phyloP scores from a whole-genome alignment of 331 rosid species.

The Arachis monticola region DNA sequence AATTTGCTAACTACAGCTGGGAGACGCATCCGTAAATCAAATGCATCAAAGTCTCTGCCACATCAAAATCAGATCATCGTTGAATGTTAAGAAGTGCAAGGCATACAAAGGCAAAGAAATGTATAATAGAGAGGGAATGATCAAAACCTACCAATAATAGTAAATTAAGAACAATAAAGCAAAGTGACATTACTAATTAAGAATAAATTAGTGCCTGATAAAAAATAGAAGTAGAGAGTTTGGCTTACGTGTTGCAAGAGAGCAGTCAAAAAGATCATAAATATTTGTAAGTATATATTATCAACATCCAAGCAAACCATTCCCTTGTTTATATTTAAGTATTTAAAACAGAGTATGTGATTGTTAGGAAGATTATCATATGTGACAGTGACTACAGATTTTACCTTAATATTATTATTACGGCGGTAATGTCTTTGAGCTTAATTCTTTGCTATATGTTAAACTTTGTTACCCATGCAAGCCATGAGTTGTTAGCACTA shows the following conservation, averaged over 20 bases:
- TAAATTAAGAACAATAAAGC: conserved; percentile 22
- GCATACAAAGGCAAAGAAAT: conserved; percentile 22
- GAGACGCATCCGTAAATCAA: conserved; percentile 78
- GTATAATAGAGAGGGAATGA: conserved; percentile 21
- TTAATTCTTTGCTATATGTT: not conserved
- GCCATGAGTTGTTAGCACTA: conserved; percentile 2
- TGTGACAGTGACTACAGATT: not conserved
- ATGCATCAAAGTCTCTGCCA: conserved; percentile 88
- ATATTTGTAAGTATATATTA: conserved; percentile 6
- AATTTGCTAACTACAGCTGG: conserved; percentile 86
- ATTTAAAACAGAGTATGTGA: not conserved
- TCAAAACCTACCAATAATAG: not conserved
- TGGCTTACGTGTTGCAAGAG: not conserved
- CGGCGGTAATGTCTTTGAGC: not conserved
- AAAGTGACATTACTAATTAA: conserved; percentile 17
- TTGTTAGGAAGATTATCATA: not conserved
- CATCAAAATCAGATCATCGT: conserved; percentile 37
- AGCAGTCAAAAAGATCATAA: conserved; percentile 8
- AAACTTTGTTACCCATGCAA: not conserved
- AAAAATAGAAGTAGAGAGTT: not conserved
- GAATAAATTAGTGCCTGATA: not conserved
- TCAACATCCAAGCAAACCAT: not conserved
- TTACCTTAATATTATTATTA: not conserved
- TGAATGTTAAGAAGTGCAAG: conserved; percentile 37
- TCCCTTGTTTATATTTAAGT: not conserved